These are phyloP conservation scores for Euphorbia lathyris DNA, from an alignment of 345 rosid species.

Conservation along the genomic window DNA sequence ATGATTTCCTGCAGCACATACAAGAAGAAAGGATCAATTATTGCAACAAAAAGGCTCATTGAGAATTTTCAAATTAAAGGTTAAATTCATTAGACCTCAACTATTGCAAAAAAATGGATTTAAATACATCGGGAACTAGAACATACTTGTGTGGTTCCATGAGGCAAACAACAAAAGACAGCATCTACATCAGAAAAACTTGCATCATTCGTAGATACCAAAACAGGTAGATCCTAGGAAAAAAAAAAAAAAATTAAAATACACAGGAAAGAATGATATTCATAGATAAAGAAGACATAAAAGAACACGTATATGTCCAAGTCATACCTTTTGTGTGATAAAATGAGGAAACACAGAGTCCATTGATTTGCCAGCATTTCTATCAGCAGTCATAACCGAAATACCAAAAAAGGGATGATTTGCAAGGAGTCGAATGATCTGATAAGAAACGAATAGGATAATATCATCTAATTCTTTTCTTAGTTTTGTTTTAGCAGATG, in stretches of 20 bases:
- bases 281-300: not conserved
- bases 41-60: not conserved
- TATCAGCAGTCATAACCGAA: slow-evolving; percentile 90
- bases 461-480: not conserved
- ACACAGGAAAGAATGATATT: not conserved
- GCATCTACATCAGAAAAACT: slow-evolving; percentile 82
- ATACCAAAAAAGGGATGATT: slow-evolving; percentile 74
- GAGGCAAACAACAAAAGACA: slow-evolving; percentile 94
- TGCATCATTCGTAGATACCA: slow-evolving; percentile 78
- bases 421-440: slow-evolving; percentile 80
- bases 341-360: slow-evolving; percentile 86
- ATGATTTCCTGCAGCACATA: slow-evolving; percentile 64
- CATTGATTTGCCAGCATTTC: slow-evolving; percentile 95
- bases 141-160: slow-evolving; percentile 89
- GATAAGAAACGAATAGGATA: slow-evolving; percentile 20
- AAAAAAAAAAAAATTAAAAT: slow-evolving; percentile 14
- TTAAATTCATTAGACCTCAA: not conserved
- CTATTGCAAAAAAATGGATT: not conserved
- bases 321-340: slow-evolving; percentile 54
- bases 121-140: slow-evolving; percentile 11
- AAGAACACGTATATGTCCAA: not conserved
- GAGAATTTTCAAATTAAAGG: not conserved
- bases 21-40: not conserved
- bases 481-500: not conserved
- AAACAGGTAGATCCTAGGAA: slow-evolving; percentile 67